phyloP scores from a whole-genome alignment of 23 red algal genomes.

The Gracilaria gracilis region DNA sequence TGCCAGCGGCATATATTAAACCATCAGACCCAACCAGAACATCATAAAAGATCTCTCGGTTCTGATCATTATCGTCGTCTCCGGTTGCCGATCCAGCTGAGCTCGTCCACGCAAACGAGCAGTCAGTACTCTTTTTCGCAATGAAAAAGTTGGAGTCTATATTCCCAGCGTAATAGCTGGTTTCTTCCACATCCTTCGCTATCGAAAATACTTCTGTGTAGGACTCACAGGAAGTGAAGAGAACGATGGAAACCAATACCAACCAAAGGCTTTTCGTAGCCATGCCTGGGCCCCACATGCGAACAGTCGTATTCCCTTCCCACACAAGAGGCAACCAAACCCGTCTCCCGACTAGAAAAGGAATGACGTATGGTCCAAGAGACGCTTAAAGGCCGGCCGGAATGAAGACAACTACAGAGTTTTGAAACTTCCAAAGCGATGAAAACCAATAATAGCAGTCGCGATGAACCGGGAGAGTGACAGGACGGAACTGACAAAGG shows the following conservation, averaged over 20 bases:
- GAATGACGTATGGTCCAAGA: too few species aligned
- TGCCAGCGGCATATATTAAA: constrained; percentile 51
- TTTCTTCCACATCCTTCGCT: constrained; percentile 15
- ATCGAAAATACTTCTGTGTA: constrained; percentile 66
- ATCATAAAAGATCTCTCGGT: constrained; percentile 50
- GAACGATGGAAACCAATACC: not conserved
- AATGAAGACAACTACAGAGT: too few species aligned
- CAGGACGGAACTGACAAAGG: not conserved
- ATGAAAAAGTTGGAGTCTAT: constrained; percentile 62
- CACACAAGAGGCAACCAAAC: too few species aligned
- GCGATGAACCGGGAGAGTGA: not conserved
- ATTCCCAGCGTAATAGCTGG: constrained; percentile 53
- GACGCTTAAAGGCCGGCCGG: too few species aligned
- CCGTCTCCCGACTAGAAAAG: too few species aligned
- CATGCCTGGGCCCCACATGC: not conserved
- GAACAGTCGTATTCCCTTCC: not conserved
- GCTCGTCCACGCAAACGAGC: constrained; percentile 48
- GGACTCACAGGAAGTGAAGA: not conserved
- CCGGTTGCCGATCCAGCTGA: constrained; percentile 57
- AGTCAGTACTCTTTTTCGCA: constrained; percentile 23
- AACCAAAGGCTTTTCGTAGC: not conserved
- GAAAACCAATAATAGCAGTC: too few species aligned
- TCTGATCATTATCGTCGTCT: constrained; percentile 55
- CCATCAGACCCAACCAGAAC: constrained; percentile 22
- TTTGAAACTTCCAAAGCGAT: too few species aligned